Base-by-base conservation (phyloP, 345 rosid species). In the Psidium friedrichsthalianum region DNA sequence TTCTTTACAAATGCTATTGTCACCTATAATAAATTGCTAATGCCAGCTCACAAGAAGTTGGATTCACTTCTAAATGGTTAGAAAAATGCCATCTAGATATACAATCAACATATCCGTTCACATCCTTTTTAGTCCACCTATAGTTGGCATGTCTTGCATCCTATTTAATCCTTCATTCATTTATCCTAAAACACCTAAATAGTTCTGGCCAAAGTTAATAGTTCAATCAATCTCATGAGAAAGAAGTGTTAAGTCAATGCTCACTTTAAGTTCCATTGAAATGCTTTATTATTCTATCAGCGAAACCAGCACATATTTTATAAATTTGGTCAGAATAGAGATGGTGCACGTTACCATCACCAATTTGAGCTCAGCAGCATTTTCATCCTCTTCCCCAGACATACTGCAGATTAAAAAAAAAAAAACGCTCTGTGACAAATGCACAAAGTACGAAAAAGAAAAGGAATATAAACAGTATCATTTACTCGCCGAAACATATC, bases 361-460 rank as follows among this genome's bases (percentile, higher is more conserved):
- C 99, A 83, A 97, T 97, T 97, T 97, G 93, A 97, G 99, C 90
- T 97, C 98, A 9, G 99, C 94, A 49, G 99, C 98, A 85, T 97
- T 97, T 85, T 97, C 99, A 92, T 97, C 98, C 90, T 96, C 99
- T 92, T 95, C 98, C 53, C 95, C 96, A 8, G 98, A 95, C 99
- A 97, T 96, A 36, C 87, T 82, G 64, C 86, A 32, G n/a, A 53
- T 22, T 0, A 40, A 69, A 24, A 29, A 11, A 52, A 27, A 49
- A 82, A 27, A 51, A 53, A 47, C 6, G 3, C 83, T 51, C 58
- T 32, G 13, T 69, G 78, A 32, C 78, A 69, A 69, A 36, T 36
- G 47, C 78, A 69, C 6, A 1, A 36, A 36, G 3, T 20, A 69
- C 4, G 25, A 36, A 69, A 29, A 36, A 69, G 80, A 69, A 69